A percentile compares a stretch with the other conserved stretches of the same genome.
Evolutionary conservation across 2,329 filamentous ascomycete species (phyloP).

Genomic region (Metarhizium anisopliae): DNA sequence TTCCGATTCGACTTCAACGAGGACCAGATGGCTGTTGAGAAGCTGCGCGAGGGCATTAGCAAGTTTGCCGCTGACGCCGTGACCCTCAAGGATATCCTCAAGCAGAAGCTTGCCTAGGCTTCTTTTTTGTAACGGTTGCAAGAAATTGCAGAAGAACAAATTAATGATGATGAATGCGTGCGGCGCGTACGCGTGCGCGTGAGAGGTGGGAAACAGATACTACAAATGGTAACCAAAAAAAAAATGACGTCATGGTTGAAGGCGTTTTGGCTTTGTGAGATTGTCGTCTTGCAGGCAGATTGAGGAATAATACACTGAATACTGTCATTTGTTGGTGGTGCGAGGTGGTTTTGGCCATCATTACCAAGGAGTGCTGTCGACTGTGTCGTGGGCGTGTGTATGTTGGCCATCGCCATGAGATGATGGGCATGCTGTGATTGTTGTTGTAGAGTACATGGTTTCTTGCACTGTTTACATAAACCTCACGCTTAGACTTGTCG

Average conservation of each 20-base stretch:
- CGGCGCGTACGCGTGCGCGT: neutral
- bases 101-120: slow-evolving; percentile 59
- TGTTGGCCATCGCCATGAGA: no score
- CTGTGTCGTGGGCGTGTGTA: neutral
- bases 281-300: neutral
- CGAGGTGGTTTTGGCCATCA: neutral
- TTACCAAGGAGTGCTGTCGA: no score
- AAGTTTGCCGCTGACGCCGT: slow-evolving; percentile 96
- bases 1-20: slow-evolving; percentile 99
- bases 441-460: no score
- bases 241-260: slow-evolving; percentile 3
- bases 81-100: slow-evolving; percentile 86
- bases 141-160: neutral
- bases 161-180: neutral
- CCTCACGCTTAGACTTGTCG: no score
- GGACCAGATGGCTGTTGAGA: slow-evolving; percentile 98
- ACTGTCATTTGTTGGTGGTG: neutral
- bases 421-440: no score
- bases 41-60: slow-evolving; percentile 98
- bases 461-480: no score
- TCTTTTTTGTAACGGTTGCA: neutral
- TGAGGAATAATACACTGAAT: neutral
- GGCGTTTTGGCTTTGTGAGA: neutral
- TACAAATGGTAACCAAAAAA: neutral
- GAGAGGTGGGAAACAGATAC: neutral